Conservation (phyloP, 495 filamentous ascomycete species). For the Aspergillus haitiensis region DNA sequence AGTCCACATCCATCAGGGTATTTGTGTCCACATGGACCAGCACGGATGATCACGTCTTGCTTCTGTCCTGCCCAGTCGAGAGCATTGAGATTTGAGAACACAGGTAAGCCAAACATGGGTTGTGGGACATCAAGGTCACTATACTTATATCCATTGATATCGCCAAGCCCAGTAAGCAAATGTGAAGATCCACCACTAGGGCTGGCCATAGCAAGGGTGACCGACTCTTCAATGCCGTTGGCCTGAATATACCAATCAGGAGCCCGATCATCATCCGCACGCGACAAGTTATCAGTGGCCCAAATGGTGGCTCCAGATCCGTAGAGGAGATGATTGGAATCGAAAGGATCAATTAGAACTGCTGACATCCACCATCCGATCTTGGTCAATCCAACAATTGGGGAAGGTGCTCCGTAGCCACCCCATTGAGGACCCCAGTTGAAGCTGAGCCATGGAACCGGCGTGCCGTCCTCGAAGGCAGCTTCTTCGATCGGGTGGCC, state of each 20-base stretch:
- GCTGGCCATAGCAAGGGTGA: constrained; percentile 52
- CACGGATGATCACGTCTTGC: constrained; percentile 52
- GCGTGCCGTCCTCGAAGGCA: constrained; percentile 37
- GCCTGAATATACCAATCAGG: constrained; percentile 53
- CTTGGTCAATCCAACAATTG: constrained; percentile 26
- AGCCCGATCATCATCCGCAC: constrained; percentile 50
- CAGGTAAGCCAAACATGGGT: constrained; percentile 50
- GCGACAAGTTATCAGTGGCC: constrained; percentile 40
- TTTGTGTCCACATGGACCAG: constrained; percentile 47
- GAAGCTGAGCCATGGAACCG: constrained; percentile 30
- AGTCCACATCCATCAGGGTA: constrained; percentile 49
- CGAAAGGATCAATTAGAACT: constrained; percentile 58
- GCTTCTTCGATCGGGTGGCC: constrained; percentile 42
- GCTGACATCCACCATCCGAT: constrained; percentile 67
- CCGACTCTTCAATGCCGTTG: constrained; percentile 60
- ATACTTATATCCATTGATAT: constrained; percentile 57
- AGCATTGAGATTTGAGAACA: constrained; percentile 49
- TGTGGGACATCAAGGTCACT: constrained; percentile 48
- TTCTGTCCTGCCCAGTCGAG: constrained; percentile 60
- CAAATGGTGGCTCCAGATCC: constrained; percentile 58
- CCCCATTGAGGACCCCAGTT: constrained; percentile 25
- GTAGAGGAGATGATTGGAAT: constrained; percentile 62
- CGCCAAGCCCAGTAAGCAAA: constrained; percentile 58
- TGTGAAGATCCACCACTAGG: constrained; percentile 51
- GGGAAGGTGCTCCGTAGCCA: constrained; percentile 24